Conservation (phyloP, 176 grass and related monocot species). For the Paspalum notatum region DNA sequence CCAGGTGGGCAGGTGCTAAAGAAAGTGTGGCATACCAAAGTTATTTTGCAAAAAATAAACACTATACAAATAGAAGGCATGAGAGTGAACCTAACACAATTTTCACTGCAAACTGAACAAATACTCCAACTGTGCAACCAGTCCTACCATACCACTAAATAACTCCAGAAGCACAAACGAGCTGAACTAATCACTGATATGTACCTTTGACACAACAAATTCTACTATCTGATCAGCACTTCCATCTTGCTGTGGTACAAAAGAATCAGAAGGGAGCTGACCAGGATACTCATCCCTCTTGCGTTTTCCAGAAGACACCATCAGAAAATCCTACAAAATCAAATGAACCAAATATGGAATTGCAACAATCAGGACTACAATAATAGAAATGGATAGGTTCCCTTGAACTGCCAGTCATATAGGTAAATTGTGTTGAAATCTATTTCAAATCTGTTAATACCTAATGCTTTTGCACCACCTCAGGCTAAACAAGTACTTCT, state of each 20-base stretch:
- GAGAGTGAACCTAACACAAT: neutral
- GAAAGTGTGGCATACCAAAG: neutral
- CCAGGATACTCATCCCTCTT: constrained; percentile 91
- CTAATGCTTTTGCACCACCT: neutral
- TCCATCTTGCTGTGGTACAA: constrained; percentile 97
- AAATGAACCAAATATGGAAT: constrained; percentile 24
- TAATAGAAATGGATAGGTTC: neutral
- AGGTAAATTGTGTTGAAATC: neutral
- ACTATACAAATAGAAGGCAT: neutral
- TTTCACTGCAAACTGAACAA: neutral
- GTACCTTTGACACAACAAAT: constrained; percentile 61
- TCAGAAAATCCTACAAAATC: constrained; percentile 75
- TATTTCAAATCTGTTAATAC: neutral
- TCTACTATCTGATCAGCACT: constrained; percentile 69
- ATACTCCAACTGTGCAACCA: neutral
- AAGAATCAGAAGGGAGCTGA: constrained; percentile 71
- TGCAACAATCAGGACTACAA: constrained; percentile 13
- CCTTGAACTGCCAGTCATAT: neutral
- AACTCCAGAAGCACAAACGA: constrained; percentile 11
- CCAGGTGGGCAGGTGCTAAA: neutral
- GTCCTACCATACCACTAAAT: neutral
- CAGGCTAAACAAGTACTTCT: neutral
- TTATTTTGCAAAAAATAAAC: neutral
- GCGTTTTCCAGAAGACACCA: constrained; percentile 84
- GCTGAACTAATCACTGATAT: neutral